phyloP scores from a whole-genome alignment of 176 grass and related monocot genomes.

The Echinochloa phyllopogon region DNA sequence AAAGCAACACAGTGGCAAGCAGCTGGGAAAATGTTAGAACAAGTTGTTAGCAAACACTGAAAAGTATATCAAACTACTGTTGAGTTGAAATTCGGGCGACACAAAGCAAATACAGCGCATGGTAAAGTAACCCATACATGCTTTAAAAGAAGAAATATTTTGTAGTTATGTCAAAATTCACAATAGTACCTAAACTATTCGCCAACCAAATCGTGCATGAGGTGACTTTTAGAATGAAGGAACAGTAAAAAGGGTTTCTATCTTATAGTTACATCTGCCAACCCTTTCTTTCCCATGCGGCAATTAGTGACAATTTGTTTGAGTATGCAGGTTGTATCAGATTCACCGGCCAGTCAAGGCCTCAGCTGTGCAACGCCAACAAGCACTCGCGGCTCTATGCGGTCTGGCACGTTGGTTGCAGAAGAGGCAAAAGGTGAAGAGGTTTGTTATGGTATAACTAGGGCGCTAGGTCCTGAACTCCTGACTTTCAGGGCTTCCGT shows the following conservation, averaged over 20 bases:
- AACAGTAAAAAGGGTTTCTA: not conserved
- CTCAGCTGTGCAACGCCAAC: not conserved
- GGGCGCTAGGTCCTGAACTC: not conserved
- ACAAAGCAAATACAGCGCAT: constrained; percentile 1
- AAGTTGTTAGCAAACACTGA: constrained; percentile 19
- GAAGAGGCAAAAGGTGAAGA: not conserved
- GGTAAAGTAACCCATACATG: not conserved
- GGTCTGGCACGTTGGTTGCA: not conserved
- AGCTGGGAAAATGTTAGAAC: constrained; percentile 53
- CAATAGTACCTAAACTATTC: not conserved
- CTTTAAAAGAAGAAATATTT: not conserved
- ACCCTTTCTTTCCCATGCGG: not conserved
- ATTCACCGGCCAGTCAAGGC: not conserved
- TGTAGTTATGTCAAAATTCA: not conserved
- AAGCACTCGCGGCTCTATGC: not conserved
- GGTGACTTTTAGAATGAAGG: not conserved
- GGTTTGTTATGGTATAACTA: not conserved
- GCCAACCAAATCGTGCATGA: not conserved
- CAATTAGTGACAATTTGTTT: not conserved
- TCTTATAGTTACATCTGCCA: not conserved
- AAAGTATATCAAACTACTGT: not conserved
- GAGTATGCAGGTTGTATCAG: not conserved
- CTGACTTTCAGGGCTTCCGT: not conserved
- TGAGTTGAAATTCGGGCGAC: not conserved
- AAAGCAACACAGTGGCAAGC: constrained; percentile 96